Evolutionary conservation across 805 yeast genomes (phyloP).

Genomic region (Wickerhamiella kazuoi): DNA sequence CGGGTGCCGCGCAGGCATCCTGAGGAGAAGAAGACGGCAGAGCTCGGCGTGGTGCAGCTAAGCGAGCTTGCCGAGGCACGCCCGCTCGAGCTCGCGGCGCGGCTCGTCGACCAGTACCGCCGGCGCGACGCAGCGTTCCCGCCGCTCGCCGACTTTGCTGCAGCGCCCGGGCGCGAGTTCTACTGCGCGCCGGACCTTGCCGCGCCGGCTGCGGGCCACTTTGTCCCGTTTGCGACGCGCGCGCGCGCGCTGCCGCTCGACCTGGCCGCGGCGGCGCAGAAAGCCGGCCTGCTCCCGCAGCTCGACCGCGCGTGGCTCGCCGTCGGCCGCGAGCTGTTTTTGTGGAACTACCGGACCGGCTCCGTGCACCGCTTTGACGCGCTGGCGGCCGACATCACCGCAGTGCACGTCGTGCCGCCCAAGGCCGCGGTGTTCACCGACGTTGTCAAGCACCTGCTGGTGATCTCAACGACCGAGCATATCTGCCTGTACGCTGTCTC

Average conservation of each 20-base stretch:
- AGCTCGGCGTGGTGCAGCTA: constrained; percentile 13
- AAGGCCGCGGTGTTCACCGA: constrained; percentile 65
- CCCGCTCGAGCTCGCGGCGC: constrained; percentile 12
- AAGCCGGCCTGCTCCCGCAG: constrained; percentile 67
- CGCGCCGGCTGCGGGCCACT: neutral
- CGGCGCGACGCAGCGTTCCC: constrained; percentile 11
- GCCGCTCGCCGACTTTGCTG: neutral
- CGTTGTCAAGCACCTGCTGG: constrained; percentile 49
- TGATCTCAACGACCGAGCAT: constrained; percentile 67
- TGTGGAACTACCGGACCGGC: constrained; percentile 62
- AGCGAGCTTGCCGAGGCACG: constrained; percentile 1
- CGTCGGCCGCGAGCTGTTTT: constrained; percentile 57
- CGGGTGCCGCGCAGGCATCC: constrained; percentile 5
- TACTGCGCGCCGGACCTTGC: neutral
- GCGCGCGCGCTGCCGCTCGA: neutral
- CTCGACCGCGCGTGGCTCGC: constrained; percentile 74
- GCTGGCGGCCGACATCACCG: constrained; percentile 54
- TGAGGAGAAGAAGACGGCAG: constrained; percentile 7
- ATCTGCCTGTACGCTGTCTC: constrained; percentile 63
- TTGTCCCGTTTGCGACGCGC: neutral
- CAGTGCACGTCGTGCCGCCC: constrained; percentile 67
- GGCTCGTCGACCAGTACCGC: constrained; percentile 11
- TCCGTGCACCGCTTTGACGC: constrained; percentile 69
- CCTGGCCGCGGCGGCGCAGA: neutral
- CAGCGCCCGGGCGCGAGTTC: neutral